phyloP scores from a whole-genome alignment of 192 early-diverging fungal genomes.

The Dimargaris cristalligena region DNA sequence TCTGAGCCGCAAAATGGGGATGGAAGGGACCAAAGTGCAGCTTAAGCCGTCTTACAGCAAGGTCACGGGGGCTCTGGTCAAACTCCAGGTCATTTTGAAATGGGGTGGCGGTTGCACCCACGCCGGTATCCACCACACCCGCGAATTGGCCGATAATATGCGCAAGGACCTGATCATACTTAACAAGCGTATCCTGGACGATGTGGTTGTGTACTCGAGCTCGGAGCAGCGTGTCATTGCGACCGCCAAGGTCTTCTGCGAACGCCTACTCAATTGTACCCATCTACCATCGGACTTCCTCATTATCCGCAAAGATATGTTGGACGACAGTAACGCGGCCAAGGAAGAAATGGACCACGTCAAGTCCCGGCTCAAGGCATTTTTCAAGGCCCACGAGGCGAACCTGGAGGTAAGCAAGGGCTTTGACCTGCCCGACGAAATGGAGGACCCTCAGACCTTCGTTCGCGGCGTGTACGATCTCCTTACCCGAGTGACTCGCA shows the following conservation, averaged over 20 bases:
- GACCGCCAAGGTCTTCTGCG: conserved; percentile 47
- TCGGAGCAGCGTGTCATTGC: conserved; percentile 78
- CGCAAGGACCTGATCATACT: conserved; percentile 82
- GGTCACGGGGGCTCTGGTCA: conserved; percentile 27
- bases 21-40: conserved; percentile 87
- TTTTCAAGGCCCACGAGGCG: conserved; percentile 31
- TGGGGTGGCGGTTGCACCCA: conserved; percentile 98
- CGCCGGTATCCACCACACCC: conserved; percentile 72
- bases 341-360: conserved; percentile 86
- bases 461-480: conserved; percentile 52
- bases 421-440: conserved; percentile 17
- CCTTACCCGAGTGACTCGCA: conserved; percentile 41
- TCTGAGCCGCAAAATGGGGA: conserved; percentile 55
- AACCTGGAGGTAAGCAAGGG: background rate
- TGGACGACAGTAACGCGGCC: conserved; percentile 87
- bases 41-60: conserved; percentile 64
- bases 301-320: conserved; percentile 68
- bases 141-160: conserved; percentile 82
- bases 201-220: conserved; percentile 70
- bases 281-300: conserved; percentile 44
- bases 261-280: conserved; percentile 21
- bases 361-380: conserved; percentile 53
- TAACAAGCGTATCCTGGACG: conserved; percentile 69
- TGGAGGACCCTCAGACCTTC: conserved; percentile 25
- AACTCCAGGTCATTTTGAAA: conserved; percentile 85